These are phyloP conservation scores for Macrolepiota albuminosa DNA, from an alignment of 768 basidiomycete genomes.

Conservation along the genomic window DNA sequence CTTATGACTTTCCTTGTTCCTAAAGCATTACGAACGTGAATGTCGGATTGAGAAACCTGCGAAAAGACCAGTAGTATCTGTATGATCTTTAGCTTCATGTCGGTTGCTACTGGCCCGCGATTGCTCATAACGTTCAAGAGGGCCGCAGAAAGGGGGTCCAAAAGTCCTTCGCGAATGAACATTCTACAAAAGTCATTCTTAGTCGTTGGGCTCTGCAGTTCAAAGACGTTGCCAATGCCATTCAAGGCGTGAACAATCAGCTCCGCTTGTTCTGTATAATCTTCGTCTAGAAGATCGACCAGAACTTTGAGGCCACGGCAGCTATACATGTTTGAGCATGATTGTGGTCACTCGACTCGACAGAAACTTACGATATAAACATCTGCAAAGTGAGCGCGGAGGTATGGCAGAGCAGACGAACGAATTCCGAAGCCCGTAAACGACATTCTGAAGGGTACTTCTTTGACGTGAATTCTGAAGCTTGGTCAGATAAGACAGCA, in stretches of 20 bases:
- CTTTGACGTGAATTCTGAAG: conserved; percentile 85
- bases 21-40: conserved; percentile 88
- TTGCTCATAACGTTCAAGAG: conserved; percentile 83
- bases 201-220: conserved; percentile 92
- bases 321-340: conserved; percentile 30
- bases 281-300: conserved; percentile 95
- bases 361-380: conserved; percentile 88
- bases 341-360: not conserved
- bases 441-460: conserved; percentile 91
- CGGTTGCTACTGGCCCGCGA: conserved; percentile 56
- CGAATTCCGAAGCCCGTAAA: conserved; percentile 92
- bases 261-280: conserved; percentile 86
- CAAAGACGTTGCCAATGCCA: conserved; percentile 93
- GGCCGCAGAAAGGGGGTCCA: conserved; percentile 90
- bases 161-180: conserved; percentile 93
- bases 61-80: conserved; percentile 88
- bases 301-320: conserved; percentile 94
- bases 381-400: conserved; percentile 94
- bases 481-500: not conserved
- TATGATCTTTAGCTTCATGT: conserved; percentile 86
- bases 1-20: conserved; percentile 86
- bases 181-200: conserved; percentile 98
- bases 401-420: conserved; percentile 86
- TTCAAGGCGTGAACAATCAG: conserved; percentile 92
- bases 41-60: conserved; percentile 94